phyloP scores from a whole-genome alignment of 1,139 yeast species.

The Kluyveromyces marxianus region DNA sequence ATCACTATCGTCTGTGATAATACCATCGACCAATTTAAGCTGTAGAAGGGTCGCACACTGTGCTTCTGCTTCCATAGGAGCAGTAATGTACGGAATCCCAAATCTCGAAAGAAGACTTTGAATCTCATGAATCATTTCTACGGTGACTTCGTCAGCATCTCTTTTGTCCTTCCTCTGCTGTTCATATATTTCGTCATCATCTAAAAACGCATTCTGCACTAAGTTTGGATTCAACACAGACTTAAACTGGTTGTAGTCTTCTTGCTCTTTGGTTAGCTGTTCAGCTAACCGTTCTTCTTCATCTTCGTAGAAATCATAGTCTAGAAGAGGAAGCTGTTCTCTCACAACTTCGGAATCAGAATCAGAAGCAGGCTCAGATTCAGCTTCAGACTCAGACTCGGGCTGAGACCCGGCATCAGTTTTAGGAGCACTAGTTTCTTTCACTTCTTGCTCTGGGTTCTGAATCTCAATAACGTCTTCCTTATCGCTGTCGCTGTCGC shows the following conservation, averaged over 20 bases:
- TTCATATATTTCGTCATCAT: slow-evolving; percentile 34
- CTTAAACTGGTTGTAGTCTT: slow-evolving; percentile 62
- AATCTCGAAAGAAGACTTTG: slow-evolving; percentile 79
- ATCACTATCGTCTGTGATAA: slow-evolving; percentile 96
- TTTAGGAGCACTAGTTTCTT: not conserved
- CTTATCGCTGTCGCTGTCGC: slow-evolving; percentile 2
- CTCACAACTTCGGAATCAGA: slow-evolving; percentile 4
- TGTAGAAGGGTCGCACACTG: slow-evolving; percentile 78
- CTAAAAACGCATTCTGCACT: slow-evolving; percentile 22
- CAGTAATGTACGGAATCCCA: slow-evolving; percentile 90
- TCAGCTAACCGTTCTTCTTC: slow-evolving; percentile 63
- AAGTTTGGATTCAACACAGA: slow-evolving; percentile 35
- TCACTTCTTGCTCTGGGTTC: slow-evolving; percentile 4
- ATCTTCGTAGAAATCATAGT: slow-evolving; percentile 65
- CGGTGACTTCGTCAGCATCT: slow-evolving; percentile 88
- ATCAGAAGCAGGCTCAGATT: not conserved
- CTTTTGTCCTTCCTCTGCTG: slow-evolving; percentile 63
- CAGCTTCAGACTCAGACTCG: slow-evolving; percentile 18
- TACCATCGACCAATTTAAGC: slow-evolving; percentile 80
- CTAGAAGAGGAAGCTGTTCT: slow-evolving; percentile 30
- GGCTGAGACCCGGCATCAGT: slow-evolving; percentile 1
- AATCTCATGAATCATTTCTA: slow-evolving; percentile 79
- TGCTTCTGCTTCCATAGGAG: slow-evolving; percentile 98
- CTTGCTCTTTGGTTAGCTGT: slow-evolving; percentile 60
- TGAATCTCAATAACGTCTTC: slow-evolving; percentile 9